These are phyloP conservation scores for Starmerella lactis-condensi DNA, from an alignment of 805 yeast species.

Conservation along the genomic window DNA sequence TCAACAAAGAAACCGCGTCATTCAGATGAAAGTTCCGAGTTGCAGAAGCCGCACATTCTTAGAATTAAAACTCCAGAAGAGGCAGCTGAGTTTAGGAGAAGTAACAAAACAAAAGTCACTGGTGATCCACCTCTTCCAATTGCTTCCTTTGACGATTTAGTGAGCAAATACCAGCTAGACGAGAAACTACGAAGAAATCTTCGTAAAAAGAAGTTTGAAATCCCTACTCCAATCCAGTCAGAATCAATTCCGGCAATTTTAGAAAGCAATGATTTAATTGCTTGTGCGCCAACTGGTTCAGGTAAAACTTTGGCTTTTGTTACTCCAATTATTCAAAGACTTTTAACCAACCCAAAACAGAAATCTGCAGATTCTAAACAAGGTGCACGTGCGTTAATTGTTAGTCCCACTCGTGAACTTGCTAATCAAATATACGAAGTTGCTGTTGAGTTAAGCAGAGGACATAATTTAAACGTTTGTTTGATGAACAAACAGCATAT, in stretches of 20 bases:
- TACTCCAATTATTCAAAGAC: slow-evolving; percentile 56
- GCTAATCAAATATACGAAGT: slow-evolving; percentile 70
- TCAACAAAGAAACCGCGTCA: slow-evolving; percentile 3
- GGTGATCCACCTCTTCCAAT: slow-evolving; percentile 90
- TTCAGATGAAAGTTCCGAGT: background rate
- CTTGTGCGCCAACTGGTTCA: slow-evolving; percentile 97
- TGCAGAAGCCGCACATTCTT: slow-evolving; percentile 19
- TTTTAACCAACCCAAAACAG: slow-evolving; percentile 22
- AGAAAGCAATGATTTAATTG: slow-evolving; percentile 56
- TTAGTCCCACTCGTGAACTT: slow-evolving; percentile 89
- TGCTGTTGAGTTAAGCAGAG: slow-evolving; percentile 38
- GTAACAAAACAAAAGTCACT: slow-evolving; percentile 46
- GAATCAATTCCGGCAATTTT: slow-evolving; percentile 69
- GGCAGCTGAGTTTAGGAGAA: slow-evolving; percentile 41
- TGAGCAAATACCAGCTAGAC: slow-evolving; percentile 47
- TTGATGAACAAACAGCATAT: slow-evolving; percentile 55
- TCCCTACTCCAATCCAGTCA: slow-evolving; percentile 85
- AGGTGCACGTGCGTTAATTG: slow-evolving; percentile 55
- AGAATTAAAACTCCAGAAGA: slow-evolving; percentile 36
- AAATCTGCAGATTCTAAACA: slow-evolving; percentile 4
- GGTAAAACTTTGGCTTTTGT: slow-evolving; percentile 89
- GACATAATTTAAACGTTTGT: slow-evolving; percentile 39
- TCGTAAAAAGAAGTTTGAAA: slow-evolving; percentile 49
- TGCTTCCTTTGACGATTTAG: slow-evolving; percentile 70
- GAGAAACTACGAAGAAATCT: slow-evolving; percentile 41